A percentile compares a stretch with the other conserved stretches of the same genome.
phyloP scores from a whole-genome alignment of 1,139 yeast species.

The Suhomyces maxii region DNA sequence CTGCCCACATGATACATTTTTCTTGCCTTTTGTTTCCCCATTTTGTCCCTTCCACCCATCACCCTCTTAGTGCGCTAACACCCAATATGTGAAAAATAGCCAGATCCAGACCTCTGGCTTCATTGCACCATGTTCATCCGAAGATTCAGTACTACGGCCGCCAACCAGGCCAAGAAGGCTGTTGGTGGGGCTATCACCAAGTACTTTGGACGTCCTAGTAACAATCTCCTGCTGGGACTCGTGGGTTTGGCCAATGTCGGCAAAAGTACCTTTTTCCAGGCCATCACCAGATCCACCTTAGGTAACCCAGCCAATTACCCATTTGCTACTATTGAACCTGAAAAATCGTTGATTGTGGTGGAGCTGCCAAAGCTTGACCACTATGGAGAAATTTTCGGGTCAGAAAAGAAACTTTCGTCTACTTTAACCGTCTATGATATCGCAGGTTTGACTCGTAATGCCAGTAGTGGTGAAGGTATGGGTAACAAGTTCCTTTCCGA shows the following conservation, averaged over 20 bases:
- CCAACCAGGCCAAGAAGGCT: slow-evolving; percentile 6
- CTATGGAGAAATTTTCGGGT: slow-evolving; percentile 44
- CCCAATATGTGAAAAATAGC: background rate
- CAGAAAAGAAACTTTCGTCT: slow-evolving; percentile 55
- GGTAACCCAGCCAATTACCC: slow-evolving; percentile 84
- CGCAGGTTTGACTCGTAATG: slow-evolving; percentile 75
- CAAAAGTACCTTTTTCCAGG: slow-evolving; percentile 64
- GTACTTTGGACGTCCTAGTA: slow-evolving; percentile 55
- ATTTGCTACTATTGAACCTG: slow-evolving; percentile 77
- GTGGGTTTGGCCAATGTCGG: slow-evolving; percentile 82
- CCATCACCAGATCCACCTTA: slow-evolving; percentile 66
- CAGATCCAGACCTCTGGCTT: background rate
- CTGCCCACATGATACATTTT: no score
- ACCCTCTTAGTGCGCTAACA: no score
- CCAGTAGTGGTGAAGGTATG: slow-evolving; percentile 73
- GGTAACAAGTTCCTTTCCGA: slow-evolving; percentile 75
- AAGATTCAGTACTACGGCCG: slow-evolving; percentile 5
- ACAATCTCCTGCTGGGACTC: slow-evolving; percentile 55
- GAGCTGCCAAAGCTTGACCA: slow-evolving; percentile 53
- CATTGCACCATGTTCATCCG: slow-evolving; percentile 4
- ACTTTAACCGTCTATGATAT: slow-evolving; percentile 65
- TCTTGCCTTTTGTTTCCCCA: no score
- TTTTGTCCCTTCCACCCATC: no score
- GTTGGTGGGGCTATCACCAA: background rate
- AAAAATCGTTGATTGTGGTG: slow-evolving; percentile 60